These are phyloP conservation scores for Rubroshorea leprosula DNA, from an alignment of 345 rosid genomes.

Conservation along the genomic window DNA sequence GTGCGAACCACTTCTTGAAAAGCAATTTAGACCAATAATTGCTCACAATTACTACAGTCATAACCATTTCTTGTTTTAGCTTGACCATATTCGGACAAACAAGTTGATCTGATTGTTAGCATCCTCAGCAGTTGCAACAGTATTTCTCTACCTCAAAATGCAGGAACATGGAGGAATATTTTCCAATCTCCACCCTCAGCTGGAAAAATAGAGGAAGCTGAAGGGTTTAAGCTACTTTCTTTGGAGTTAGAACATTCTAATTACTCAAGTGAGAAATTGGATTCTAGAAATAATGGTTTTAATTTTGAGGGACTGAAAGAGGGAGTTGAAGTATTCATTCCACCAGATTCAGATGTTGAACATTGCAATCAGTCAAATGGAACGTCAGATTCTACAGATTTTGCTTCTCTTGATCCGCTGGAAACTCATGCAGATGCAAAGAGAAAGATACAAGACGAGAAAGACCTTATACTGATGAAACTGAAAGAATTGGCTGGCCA, in stretches of 20 bases:
- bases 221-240: conserved; percentile 17
- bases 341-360: conserved; percentile 16
- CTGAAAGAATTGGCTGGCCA: conserved; percentile 33
- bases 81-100: conserved; percentile 59
- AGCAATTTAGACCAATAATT: conserved; percentile 48
- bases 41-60: conserved; percentile 46
- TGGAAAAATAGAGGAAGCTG: conserved; percentile 25
- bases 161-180: conserved; percentile 14
- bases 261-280: conserved; percentile 15
- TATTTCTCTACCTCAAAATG: conserved; percentile 20
- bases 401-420: conserved; percentile 19
- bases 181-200: conserved; percentile 19
- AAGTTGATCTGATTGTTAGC: conserved; percentile 48
- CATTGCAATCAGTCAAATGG: conserved; percentile 18
- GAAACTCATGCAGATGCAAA: conserved; percentile 22
- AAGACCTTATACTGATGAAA: conserved; percentile 30
- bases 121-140: conserved; percentile 37
- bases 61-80: conserved; percentile 66
- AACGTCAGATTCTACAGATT: conserved; percentile 19
- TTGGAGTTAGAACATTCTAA: conserved; percentile 14
- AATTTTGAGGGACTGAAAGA: conserved; percentile 19
- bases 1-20: conserved; percentile 64
- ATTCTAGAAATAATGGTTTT: conserved; percentile 12
- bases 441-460: conserved; percentile 28
- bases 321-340: conserved; percentile 17